Base-by-base conservation (phyloP, 2,329 filamentous ascomycete species). In the Chrysoporthe austroafricana region DNA sequence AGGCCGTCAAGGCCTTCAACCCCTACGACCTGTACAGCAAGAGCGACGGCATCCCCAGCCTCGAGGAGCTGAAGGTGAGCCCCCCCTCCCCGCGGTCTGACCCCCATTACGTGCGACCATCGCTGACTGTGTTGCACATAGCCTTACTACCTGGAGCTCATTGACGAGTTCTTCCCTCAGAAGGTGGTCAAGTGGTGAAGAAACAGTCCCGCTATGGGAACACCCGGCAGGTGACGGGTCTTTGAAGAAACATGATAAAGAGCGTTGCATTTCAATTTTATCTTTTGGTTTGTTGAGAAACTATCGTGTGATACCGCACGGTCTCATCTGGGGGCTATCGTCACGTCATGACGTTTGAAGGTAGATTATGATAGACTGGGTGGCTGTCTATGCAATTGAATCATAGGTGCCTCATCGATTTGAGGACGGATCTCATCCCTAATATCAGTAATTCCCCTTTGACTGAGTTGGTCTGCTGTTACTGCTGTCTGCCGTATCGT, bases 11-110 rank as follows among this genome's bases (percentile, higher is more conserved):
- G 78, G 92, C 91, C 0, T 97, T 97, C 80, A 97, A 97, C 77
- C 93, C 93, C 0, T 97, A 97, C 74, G 94, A 97, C 76, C 77
- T 97, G 63, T 97, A 97, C 82, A 95, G 91, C 82, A 97, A 97
- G 88, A 94, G 90, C 73, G 93, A 97, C 74, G 91, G 88, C 34
- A 84, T 93, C 32, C 93, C 93, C 1, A 89, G 87, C 67, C 86
- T 90, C 0, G 90, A 93, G 75, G 88, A 92, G 74, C 82, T 97
- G 67, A 96, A 95, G 85, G 85, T 86, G 73, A 72, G 81, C 73
- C 69, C 2, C 2, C 56, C 9, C 32, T 5, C 4, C 32, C 13
- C 54, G 32, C 14, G 26, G 26, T 4, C 54, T 14, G 11, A 18
- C 32, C 14, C 7, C 34, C 11, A 56, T 8, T 2, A 18, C 11